Conservation (phyloP, 768 basidiomycete species). For the Neoboletus magnificus region DNA sequence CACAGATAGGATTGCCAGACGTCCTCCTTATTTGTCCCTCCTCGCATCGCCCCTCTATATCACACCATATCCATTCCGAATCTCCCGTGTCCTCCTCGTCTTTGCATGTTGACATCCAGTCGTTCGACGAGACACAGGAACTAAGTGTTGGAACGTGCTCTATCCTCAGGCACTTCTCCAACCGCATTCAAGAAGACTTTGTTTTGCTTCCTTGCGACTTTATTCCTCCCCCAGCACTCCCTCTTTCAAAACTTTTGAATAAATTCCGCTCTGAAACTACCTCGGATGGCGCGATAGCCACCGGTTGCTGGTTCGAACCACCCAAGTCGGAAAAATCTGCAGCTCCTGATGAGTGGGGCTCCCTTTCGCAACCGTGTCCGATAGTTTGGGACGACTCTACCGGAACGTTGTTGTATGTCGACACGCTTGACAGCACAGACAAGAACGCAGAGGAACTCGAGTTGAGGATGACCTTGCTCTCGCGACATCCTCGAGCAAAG, state of each 20-base stretch:
- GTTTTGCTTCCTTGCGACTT: conserved; percentile 91
- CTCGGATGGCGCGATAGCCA: conserved; percentile 60
- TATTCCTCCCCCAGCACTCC: conserved; percentile 70
- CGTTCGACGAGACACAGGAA: conserved; percentile 72
- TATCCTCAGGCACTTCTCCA: conserved; percentile 73
- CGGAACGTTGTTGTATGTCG: conserved; percentile 68
- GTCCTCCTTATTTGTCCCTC: conserved; percentile 84
- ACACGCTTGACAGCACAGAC: conserved; percentile 67
- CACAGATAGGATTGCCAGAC: conserved; percentile 45
- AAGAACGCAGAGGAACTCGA: conserved; percentile 68
- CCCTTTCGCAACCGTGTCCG: conserved; percentile 40
- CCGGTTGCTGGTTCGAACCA: conserved; percentile 61
- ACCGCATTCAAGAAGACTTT: conserved; percentile 79
- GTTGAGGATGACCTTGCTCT: conserved; percentile 71
- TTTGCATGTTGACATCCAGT: conserved; percentile 72
- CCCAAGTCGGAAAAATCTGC: conserved; percentile 51
- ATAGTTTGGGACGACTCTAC: conserved; percentile 68
- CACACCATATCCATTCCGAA: conserved; percentile 82
- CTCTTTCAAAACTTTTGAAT: conserved; percentile 68
- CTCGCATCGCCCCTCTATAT: conserved; percentile 68
- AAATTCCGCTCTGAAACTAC: conserved; percentile 75
- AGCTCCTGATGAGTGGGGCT: conserved; percentile 66
- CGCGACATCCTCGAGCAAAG: conserved; percentile 70
- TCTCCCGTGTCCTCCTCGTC: conserved; percentile 58
- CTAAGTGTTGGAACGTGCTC: conserved; percentile 66